Percentiles rank a stretch among this genome's conserved stretches.
phyloP scores from a whole-genome alignment of 805 yeast species.

The Brettanomyces nanus region DNA sequence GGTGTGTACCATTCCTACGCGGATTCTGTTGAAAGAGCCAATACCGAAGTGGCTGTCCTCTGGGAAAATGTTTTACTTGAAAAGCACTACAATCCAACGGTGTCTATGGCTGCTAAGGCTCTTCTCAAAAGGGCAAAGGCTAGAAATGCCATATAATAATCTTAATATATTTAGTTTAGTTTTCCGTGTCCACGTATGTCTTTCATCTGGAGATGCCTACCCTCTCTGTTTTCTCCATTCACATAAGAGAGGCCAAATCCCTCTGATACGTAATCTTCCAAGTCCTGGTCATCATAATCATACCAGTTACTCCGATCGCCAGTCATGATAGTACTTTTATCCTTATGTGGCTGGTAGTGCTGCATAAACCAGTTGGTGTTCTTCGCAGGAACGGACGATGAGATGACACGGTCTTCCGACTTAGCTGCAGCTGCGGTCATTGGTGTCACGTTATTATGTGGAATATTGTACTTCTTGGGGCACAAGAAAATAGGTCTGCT shows the following conservation, averaged over 20 bases:
- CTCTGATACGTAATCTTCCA: conserved; percentile 4
- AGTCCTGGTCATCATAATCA: conserved; percentile 3
- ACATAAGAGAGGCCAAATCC: conserved; percentile 3
- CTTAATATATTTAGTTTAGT: not conserved
- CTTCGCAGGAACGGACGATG: conserved; percentile 31
- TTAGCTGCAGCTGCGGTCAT: conserved; percentile 3
- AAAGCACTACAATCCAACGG: conserved; percentile 76
- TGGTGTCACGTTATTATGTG: not conserved
- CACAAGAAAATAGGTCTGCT: conserved; percentile 12
- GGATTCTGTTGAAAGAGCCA: conserved; percentile 63
- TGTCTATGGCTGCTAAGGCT: conserved; percentile 55
- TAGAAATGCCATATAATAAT: not conserved
- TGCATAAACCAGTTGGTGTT: conserved; percentile 26
- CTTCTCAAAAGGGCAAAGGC: conserved; percentile 29
- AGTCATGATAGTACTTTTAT: not conserved
- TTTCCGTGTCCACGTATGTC: not conserved
- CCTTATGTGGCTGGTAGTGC: not conserved
- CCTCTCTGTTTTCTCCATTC: not conserved
- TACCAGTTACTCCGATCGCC: conserved; percentile 1
- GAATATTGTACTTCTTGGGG: conserved; percentile 10
- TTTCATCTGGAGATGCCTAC: not conserved
- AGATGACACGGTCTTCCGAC: conserved; percentile 16
- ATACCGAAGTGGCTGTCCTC: conserved; percentile 80
- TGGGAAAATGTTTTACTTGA: conserved; percentile 82
- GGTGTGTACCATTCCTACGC: conserved; percentile 65